Percentiles rank a stretch among this genome's conserved stretches.
These are phyloP conservation scores for Diphasiastrum complanatum DNA, from an alignment of 83 land plant species.

Conservation along the genomic window DNA sequence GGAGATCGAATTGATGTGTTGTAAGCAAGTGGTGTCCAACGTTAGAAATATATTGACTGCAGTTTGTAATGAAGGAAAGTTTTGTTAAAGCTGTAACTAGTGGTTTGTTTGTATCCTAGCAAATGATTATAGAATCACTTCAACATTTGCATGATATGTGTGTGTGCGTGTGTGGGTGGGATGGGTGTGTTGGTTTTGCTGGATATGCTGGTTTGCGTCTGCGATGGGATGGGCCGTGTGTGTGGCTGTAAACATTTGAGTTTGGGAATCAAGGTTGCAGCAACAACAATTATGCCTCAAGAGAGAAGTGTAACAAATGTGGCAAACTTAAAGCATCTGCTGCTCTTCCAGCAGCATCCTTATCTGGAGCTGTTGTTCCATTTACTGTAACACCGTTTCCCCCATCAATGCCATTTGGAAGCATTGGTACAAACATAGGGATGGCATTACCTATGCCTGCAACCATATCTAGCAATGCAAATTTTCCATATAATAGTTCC, in stretches of 20 bases:
- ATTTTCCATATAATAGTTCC: constrained; percentile 29
- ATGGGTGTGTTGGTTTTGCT: constrained; percentile 24
- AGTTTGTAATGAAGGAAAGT: no score
- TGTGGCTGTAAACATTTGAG: neutral
- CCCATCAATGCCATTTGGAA: constrained; percentile 40
- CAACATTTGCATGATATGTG: no score
- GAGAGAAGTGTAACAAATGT: constrained; percentile 80
- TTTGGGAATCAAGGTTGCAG: constrained; percentile 60
- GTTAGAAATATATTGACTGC: no score
- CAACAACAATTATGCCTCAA: constrained; percentile 88
- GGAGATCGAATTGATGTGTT: no score
- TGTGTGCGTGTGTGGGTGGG: constrained; percentile 30
- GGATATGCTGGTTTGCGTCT: neutral
- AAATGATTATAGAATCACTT: no score
- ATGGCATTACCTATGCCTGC: constrained; percentile 23
- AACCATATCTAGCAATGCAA: constrained; percentile 14
- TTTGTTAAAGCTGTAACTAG: no score
- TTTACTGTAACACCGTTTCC: constrained; percentile 40
- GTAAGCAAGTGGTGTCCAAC: no score
- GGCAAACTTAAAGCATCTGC: constrained; percentile 64
- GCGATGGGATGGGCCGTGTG: constrained; percentile 3
- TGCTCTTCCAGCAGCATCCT: constrained; percentile 62
- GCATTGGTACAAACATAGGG: constrained; percentile 34
- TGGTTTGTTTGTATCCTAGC: no score
- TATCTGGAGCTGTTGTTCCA: constrained; percentile 49